Percentiles rank a stretch among this genome's conserved stretches.
These are phyloP conservation scores for Solanum pinnatisectum DNA, from an alignment of 257 asterid species.

Conservation along the genomic window DNA sequence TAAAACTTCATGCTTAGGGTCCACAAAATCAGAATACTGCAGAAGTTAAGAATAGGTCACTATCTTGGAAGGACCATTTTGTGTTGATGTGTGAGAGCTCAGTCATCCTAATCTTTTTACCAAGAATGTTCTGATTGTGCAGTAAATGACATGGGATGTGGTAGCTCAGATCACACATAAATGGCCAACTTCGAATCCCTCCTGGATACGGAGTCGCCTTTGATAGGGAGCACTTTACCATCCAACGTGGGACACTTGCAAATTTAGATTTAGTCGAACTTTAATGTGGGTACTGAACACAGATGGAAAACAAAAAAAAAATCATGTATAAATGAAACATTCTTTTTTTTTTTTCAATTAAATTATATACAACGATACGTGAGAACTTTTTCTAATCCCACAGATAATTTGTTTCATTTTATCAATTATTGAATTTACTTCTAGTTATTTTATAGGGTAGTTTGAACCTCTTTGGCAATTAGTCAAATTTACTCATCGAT, in stretches of 20 bases:
- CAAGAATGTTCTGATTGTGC: neutral
- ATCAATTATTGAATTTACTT: neutral
- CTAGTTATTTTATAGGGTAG: neutral
- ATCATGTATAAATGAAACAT: neutral
- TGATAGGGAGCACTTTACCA: too few species aligned
- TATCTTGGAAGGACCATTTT: neutral
- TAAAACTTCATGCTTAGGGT: neutral
- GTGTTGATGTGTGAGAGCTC: neutral
- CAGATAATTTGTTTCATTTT: neutral
- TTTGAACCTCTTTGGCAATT: neutral
- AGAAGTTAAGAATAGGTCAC: neutral
- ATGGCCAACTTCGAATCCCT: neutral
- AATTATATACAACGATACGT: too few species aligned
- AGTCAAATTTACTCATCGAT: neutral
- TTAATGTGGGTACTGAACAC: too few species aligned
- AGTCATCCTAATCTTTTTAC: neutral
- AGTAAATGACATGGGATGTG: neutral
- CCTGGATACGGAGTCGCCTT: too few species aligned
- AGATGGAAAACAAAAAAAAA: too few species aligned
- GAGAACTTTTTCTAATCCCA: too few species aligned
- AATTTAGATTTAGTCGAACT: too few species aligned
- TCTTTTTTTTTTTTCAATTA: too few species aligned
- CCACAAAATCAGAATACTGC: slow-evolving; percentile 3
- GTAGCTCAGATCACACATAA: neutral
- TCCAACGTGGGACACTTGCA: too few species aligned